Evolutionary conservation across 495 filamentous ascomycete species (phyloP).

Genomic region (Cairneyella variabilis): DNA sequence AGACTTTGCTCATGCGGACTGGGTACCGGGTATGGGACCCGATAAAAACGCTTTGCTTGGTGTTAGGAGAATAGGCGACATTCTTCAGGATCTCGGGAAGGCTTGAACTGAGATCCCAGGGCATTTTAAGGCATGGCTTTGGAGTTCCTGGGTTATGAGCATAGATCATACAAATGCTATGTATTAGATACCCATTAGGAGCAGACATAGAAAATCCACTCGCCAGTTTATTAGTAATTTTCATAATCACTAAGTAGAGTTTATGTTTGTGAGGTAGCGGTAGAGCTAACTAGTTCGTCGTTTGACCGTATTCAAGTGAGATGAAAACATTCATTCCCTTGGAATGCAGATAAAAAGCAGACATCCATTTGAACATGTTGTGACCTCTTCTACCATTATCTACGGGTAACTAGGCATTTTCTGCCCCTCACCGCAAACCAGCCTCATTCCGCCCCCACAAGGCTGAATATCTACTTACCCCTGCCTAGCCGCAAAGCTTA

Average conservation of each 20-base stretch:
- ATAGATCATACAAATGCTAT: slow-evolving; percentile 12
- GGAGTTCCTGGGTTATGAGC: slow-evolving; percentile 1
- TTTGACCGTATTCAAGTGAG: too few species aligned
- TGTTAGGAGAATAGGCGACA: slow-evolving; percentile 65
- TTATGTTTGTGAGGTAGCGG: too few species aligned
- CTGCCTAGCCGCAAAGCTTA: neutral
- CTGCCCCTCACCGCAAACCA: too few species aligned
- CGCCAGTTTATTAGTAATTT: too few species aligned
- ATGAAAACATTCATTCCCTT: too few species aligned
- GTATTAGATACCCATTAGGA: slow-evolving; percentile 21
- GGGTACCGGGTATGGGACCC: slow-evolving; percentile 78
- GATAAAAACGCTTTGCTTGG: slow-evolving; percentile 83
- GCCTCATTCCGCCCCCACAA: neutral
- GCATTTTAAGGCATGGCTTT: neutral
- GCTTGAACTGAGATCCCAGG: neutral
- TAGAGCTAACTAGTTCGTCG: too few species aligned
- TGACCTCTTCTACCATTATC: too few species aligned
- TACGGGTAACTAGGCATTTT: too few species aligned
- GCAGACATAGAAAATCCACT: slow-evolving; percentile 15
- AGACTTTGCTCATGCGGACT: slow-evolving; percentile 92
- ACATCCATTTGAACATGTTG: too few species aligned
- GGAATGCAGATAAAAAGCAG: too few species aligned
- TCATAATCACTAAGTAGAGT: too few species aligned
- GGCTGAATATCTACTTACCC: neutral
- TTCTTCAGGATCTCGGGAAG: slow-evolving; percentile 53